These are phyloP conservation scores for Globisporangium perplexum DNA, from an alignment of 352 stramenopile genomes.

Conservation along the genomic window DNA sequence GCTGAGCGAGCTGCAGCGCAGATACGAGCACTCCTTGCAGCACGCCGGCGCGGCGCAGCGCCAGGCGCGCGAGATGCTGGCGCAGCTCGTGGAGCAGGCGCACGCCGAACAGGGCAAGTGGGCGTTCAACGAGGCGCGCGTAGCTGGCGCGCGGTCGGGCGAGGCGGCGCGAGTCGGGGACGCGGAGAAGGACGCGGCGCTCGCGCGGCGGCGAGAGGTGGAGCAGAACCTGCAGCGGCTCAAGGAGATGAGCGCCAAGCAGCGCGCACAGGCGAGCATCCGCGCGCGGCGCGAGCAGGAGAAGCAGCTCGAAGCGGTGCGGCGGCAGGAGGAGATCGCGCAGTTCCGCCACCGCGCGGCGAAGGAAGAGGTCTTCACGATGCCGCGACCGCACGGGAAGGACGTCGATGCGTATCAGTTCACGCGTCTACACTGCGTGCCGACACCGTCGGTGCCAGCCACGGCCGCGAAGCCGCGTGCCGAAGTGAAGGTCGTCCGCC, in stretches of 20 bases:
- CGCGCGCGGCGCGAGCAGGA: conserved; percentile 34
- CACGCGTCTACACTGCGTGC: conserved; percentile 42
- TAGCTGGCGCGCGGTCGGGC: conserved; percentile 23
- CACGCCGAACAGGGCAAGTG: conserved; percentile 54
- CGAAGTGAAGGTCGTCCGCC: conserved; percentile 45
- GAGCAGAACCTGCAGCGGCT: conserved; percentile 43
- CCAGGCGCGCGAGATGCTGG: conserved; percentile 46
- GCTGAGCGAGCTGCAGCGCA: conserved; percentile 38
- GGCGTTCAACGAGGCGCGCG: conserved; percentile 28
- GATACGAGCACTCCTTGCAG: conserved; percentile 56
- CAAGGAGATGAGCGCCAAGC: conserved; percentile 29
- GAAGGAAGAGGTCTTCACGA: conserved; percentile 39
- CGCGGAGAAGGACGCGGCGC: conserved; percentile 18
- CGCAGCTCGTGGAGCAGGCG: conserved; percentile 44
- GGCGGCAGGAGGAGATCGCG: conserved; percentile 23
- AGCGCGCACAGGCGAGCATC: conserved; percentile 35
- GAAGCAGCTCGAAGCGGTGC: conserved; percentile 15
- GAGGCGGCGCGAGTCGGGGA: conserved; percentile 26
- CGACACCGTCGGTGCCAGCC: not conserved
- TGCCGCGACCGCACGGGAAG: conserved; percentile 21
- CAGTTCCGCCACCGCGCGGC: conserved; percentile 17
- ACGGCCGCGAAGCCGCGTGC: conserved; percentile 6
- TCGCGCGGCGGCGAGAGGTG: conserved; percentile 25
- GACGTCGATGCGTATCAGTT: conserved; percentile 52
- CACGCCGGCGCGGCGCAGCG: conserved; percentile 57